Base-by-base conservation (phyloP, 2,329 filamentous ascomycete species). In the Aspergillus alliaceus region DNA sequence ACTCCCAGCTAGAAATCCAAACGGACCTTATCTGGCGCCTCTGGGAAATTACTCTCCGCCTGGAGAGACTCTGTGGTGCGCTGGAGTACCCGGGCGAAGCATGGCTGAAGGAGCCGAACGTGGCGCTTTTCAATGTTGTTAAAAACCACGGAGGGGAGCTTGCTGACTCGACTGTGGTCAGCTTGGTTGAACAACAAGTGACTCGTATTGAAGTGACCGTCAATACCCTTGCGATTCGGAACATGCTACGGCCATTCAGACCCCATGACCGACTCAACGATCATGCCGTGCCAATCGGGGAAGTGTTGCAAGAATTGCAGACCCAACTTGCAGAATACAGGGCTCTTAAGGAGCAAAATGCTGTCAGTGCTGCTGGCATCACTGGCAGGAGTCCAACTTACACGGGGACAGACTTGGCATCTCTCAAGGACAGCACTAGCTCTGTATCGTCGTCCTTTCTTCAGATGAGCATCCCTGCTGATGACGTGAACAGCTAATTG, bases 151-250 rank as follows among this genome's bases (percentile, higher is more conserved):
- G 90, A 51, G 91, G 91, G 11, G 92, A 97, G 71, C 85, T 97
- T 53, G 91, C 93, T 27, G 95, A 98, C 79, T 82, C 86, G 53
- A 93, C 96, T 75, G 79, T 98, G 75, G 77, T 96, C 55, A 92
- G 91, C 69, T 91, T 99, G 69, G 84, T 98, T 73, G 93, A 96
- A 72, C 93, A 98, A 72, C 92, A 97, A 82, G 90, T 99, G 65
- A 93, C 90, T 72, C 86, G 95, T 69, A 96, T 99, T 72, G 95
- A 99, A 91, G 88, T 90, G 51, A 95, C 90, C 70, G 84, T 93
- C 65, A 90, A 89, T 31, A 91, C 90, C 0, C 83, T 97, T 51
- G 80, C 86, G 12, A 80, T 96, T 66, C 88, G 93, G 49, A 89
- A 96, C 73, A 84, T 96, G 73, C 85, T 91, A 64, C 82, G 84